Percentiles rank a stretch among this genome's conserved stretches.
These are phyloP conservation scores for Globisporangium paddicum DNA, from an alignment of 352 stramenopile genomes.

Conservation along the genomic window DNA sequence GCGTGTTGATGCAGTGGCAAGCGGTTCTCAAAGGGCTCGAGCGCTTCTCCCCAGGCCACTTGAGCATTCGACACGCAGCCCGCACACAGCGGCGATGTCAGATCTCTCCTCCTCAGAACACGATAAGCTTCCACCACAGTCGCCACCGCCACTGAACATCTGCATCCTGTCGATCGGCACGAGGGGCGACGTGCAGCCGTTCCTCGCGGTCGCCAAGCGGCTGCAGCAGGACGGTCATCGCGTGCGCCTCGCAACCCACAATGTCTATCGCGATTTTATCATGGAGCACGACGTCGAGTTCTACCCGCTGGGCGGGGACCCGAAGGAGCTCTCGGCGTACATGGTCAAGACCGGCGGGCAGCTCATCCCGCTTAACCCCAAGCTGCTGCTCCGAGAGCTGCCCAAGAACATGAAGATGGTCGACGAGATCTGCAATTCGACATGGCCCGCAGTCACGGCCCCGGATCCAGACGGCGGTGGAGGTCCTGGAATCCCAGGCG, in stretches of 20 bases:
- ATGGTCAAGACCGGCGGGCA: conserved; percentile 89
- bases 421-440: conserved; percentile 82
- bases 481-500: conserved; percentile 32
- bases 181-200: conserved; percentile 85
- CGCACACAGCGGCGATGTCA: background rate
- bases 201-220: conserved; percentile 80
- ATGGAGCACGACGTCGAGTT: conserved; percentile 69
- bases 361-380: conserved; percentile 63
- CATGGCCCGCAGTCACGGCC: conserved; percentile 84
- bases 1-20: background rate
- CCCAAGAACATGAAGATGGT: conserved; percentile 89
- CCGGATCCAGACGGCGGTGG: conserved; percentile 71
- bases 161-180: conserved; percentile 90
- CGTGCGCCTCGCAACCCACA: conserved; percentile 90
- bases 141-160: conserved; percentile 30
- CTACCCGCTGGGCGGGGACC: conserved; percentile 70
- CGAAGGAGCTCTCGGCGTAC: conserved; percentile 81
- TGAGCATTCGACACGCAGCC: background rate
- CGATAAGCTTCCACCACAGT: background rate
- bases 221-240: conserved; percentile 85
- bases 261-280: conserved; percentile 83
- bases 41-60: background rate
- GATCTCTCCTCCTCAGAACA: background rate
- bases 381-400: conserved; percentile 61
- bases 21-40: background rate